Evolutionary conservation across 768 basidiomycete genomes (phyloP).

Genomic region (Leucocoprinus leucothites): DNA sequence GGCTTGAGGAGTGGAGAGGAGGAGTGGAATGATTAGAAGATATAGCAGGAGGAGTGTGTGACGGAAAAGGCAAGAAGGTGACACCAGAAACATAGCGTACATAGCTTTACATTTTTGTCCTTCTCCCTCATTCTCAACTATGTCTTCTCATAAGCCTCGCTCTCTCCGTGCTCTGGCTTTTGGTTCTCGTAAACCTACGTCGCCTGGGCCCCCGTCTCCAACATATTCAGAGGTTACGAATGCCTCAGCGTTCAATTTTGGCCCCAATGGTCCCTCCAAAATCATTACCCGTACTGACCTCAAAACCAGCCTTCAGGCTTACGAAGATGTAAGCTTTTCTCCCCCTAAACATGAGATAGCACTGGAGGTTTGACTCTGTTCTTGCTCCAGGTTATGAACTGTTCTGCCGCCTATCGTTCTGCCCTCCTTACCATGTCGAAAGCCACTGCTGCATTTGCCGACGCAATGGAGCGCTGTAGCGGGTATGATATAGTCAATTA

Average conservation of each 20-base stretch:
- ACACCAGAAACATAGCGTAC: conserved; percentile 2
- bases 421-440: conserved; percentile 80
- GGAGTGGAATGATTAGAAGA: background rate
- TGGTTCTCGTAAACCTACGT: conserved; percentile 39
- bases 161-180: conserved; percentile 56
- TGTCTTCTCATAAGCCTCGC: conserved; percentile 46
- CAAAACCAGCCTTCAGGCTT: conserved; percentile 73
- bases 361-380: no score
- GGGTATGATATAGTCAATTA: conserved; percentile 45
- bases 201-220: conserved; percentile 71
- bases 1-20: background rate
- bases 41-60: conserved; percentile 2
- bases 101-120: background rate
- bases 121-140: conserved; percentile 20
- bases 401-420: conserved; percentile 75
- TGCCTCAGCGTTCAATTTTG: conserved; percentile 75
- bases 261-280: conserved; percentile 70
- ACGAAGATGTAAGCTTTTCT: conserved; percentile 67
- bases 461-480: conserved; percentile 81
- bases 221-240: conserved; percentile 82
- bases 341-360: background rate
- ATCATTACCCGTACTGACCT: conserved; percentile 80
- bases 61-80: conserved; percentile 10
- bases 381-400: conserved; percentile 59
- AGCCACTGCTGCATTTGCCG: conserved; percentile 81